These are phyloP conservation scores for Nitzschia sp. DNA, from an alignment of 108 stramenopile genomes.

Conservation along the genomic window DNA sequence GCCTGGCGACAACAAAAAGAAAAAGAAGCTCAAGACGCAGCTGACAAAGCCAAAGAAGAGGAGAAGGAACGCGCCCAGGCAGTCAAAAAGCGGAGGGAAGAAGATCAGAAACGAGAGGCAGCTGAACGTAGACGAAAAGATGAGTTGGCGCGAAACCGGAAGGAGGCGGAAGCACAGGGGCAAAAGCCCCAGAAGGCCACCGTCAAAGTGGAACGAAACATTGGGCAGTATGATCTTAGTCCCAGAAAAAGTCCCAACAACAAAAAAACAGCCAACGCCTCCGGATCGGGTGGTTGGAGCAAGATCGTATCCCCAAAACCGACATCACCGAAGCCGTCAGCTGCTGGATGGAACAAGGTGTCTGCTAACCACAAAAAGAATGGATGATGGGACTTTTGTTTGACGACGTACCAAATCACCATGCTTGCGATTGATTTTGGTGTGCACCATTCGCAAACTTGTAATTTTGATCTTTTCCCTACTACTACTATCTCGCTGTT, in stretches of 20 bases:
- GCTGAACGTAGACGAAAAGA: constrained; percentile 4
- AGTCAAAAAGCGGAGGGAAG: background rate
- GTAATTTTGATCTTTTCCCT: too few species aligned
- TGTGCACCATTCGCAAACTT: too few species aligned
- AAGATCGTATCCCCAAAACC: background rate
- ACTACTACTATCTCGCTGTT: too few species aligned
- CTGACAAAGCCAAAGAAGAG: background rate
- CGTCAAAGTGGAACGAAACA: constrained; percentile 18
- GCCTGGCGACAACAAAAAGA: background rate
- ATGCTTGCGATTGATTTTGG: too few species aligned
- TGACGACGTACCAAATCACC: too few species aligned
- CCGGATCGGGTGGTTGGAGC: constrained; percentile 3
- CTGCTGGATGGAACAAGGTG: constrained; percentile 17
- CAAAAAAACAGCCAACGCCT: background rate
- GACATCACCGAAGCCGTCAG: constrained; percentile 7
- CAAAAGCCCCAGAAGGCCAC: background rate
- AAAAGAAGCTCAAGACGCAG: background rate
- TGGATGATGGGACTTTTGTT: too few species aligned
- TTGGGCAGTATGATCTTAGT: constrained; percentile 10
- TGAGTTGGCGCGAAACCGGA: background rate
- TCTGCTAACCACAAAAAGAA: background rate
- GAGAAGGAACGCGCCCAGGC: constrained; percentile 2
- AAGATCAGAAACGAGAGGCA: constrained; percentile 3
- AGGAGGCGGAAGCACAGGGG: background rate
- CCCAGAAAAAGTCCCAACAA: background rate